Base-by-base conservation (phyloP, 352 stramenopile genomes). In the Phytopythium aichiense region DNA sequence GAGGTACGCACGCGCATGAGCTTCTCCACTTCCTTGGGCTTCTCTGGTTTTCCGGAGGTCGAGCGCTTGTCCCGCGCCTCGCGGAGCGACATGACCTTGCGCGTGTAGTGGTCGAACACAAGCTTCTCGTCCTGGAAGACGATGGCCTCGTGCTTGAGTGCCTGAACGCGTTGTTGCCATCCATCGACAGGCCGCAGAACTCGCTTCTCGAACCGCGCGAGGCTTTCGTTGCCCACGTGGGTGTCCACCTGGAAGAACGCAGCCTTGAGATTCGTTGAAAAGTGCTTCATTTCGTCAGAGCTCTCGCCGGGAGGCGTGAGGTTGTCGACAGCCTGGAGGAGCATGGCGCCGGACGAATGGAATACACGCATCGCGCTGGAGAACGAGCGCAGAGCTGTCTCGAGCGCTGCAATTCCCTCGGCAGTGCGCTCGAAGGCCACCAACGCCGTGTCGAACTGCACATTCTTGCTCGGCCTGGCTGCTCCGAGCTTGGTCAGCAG, bases 31-130 rank as follows among this genome's bases (percentile, higher is more conserved):
- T 92, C 76, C 37, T 91, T 91, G 30, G 74, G 62, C 65, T 91
- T 94, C 52, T 92, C 85, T 0, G 58, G 60, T 57, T 86, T 88
- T 22, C 85, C 76, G 0, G 57, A 66, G 4, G 51, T 64, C 2
- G 72, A 61, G 23, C 81, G 79, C 61, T 91, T 92, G 49, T 92
- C 83, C 18, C 83, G 74, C 0, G 76, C 45, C 56, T 92, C 85
- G 7, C 85, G 79, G 11, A 94, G 62, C 13, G 67, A 60, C 54
- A 78, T 69, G 25, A 92, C 80, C 52, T 94, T 92, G 28, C 84
- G 76, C 16, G 79, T 87, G 62, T 94, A 92, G 71, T 94, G 85
- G 60, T 94, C 85, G 30, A 80, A 94, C 9, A 85, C 55, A 6
- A 79, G 59, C 60, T 94, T 91, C 45, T 89, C 74, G 23, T 88